Conservation (phyloP, 306 rosid genomes). For the Sicyos edulis region DNA sequence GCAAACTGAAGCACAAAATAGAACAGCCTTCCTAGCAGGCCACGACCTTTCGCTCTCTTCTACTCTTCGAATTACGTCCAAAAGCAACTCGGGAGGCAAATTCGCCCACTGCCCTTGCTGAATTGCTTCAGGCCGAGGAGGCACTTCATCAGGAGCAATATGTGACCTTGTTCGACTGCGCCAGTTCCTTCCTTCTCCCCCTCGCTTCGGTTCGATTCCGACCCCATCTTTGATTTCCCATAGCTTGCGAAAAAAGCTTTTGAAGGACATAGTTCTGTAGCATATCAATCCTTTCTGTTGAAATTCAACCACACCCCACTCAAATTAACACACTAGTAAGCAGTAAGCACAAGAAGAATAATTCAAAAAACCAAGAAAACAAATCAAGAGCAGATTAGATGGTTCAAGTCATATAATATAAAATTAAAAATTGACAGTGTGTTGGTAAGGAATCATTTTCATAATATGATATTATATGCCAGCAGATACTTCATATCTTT, state of each 20-base stretch:
- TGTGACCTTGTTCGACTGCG: conserved; percentile 54
- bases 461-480: background rate
- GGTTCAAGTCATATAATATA: background rate
- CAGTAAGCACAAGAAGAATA: background rate
- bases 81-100: conserved; percentile 66
- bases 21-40: conserved; percentile 61
- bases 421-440: background rate
- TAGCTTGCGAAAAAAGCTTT: conserved; percentile 55
- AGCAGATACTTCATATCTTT: conserved; percentile 15
- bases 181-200: conserved; percentile 49
- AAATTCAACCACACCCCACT: conserved; percentile 31
- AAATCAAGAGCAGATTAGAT: background rate
- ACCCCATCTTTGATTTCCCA: conserved; percentile 70
- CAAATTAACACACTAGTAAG: background rate
- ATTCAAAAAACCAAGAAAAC: background rate
- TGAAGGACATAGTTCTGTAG: conserved; percentile 51
- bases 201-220: conserved; percentile 54
- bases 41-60: conserved; percentile 72
- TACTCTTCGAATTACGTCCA: conserved; percentile 70
- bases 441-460: background rate
- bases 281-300: conserved; percentile 36
- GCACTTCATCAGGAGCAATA: conserved; percentile 55
- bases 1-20: conserved; percentile 77
- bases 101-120: conserved; percentile 59
- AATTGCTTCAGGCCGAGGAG: conserved; percentile 28